Conservation (phyloP, 1,284 basidiomycete genomes). For the Golubevia sp. region DNA sequence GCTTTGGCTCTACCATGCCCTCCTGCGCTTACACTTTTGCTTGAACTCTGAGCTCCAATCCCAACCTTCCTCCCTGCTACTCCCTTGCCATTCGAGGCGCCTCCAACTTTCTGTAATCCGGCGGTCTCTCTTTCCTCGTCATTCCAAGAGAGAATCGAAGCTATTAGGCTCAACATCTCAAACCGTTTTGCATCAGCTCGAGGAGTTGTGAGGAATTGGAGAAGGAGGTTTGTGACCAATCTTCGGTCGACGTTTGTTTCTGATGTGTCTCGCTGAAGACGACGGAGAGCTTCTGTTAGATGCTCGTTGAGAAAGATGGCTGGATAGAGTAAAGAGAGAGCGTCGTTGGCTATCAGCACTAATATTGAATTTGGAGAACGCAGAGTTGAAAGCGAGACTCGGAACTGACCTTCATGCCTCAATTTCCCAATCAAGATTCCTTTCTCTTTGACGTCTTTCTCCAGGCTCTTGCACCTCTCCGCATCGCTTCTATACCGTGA, state of each 20-base stretch:
- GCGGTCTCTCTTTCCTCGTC: slow-evolving; percentile 88
- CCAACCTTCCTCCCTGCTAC: not conserved
- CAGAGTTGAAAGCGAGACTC: not conserved
- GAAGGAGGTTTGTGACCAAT: slow-evolving; percentile 89
- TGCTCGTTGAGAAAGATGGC: slow-evolving; percentile 84
- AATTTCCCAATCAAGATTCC: slow-evolving; percentile 86
- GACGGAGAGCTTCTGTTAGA: slow-evolving; percentile 91
- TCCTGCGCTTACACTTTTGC: not conserved
- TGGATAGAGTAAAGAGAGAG: too few species aligned
- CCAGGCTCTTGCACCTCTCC: slow-evolving; percentile 72
- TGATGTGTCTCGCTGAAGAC: slow-evolving; percentile 80
- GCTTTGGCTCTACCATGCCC: not conserved
- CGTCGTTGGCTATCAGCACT: too few species aligned
- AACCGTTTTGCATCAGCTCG: slow-evolving; percentile 91
- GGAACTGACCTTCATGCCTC: slow-evolving; percentile 81
- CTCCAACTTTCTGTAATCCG: slow-evolving; percentile 69
- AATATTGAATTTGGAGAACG: too few species aligned
- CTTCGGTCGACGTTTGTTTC: slow-evolving; percentile 87
- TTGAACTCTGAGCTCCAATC: not conserved
- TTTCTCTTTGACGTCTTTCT: slow-evolving; percentile 93
- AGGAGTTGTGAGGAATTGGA: slow-evolving; percentile 88
- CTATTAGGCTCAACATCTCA: slow-evolving; percentile 88
- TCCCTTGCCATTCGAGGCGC: not conserved
- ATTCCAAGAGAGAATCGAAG: slow-evolving; percentile 86
- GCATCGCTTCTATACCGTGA: slow-evolving; percentile 74